Conservation (phyloP, 1,284 basidiomycete genomes). For the Laetiporus sulphureus region DNA sequence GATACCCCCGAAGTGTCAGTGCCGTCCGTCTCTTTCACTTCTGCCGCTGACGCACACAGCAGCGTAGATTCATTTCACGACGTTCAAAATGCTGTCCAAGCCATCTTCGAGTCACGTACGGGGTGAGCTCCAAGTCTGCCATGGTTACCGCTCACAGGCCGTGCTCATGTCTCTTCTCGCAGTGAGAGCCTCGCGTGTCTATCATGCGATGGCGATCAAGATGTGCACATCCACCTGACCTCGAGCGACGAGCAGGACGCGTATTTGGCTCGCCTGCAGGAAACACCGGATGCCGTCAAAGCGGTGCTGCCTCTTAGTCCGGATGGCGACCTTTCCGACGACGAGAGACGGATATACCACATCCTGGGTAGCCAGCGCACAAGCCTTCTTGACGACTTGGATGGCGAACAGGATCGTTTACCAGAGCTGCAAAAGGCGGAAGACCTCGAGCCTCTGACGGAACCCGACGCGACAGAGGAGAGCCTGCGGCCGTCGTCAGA, state of each 20-base stretch:
- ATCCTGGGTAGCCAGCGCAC: constrained; percentile 17
- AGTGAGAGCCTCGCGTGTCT: constrained; percentile 14
- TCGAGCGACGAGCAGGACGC: constrained; percentile 27
- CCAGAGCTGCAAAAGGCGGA: constrained; percentile 2
- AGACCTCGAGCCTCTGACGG: neutral
- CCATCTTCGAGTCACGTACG: constrained; percentile 30
- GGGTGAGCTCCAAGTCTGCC: too few relatives aligned
- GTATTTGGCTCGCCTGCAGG: constrained; percentile 25
- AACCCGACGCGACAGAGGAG: neutral
- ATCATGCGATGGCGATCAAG: constrained; percentile 15
- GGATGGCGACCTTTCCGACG: constrained; percentile 20
- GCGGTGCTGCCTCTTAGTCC: constrained; percentile 27
- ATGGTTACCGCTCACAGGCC: neutral
- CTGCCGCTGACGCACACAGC: neutral
- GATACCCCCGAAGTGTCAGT: constrained; percentile 21
- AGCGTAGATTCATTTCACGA: constrained; percentile 20
- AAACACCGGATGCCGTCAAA: constrained; percentile 27
- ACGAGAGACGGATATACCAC: constrained; percentile 29
- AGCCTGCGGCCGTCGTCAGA: too few relatives aligned
- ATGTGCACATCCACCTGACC: constrained; percentile 26
- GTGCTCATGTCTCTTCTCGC: neutral
- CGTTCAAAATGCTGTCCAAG: constrained; percentile 31
- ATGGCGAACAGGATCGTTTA: constrained; percentile 14
- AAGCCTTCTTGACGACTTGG: constrained; percentile 24
- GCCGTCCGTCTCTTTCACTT: neutral